These are phyloP conservation scores for Cutaneotrichosporon curvatum DNA, from an alignment of 1,284 basidiomycete species.

Conservation along the genomic window DNA sequence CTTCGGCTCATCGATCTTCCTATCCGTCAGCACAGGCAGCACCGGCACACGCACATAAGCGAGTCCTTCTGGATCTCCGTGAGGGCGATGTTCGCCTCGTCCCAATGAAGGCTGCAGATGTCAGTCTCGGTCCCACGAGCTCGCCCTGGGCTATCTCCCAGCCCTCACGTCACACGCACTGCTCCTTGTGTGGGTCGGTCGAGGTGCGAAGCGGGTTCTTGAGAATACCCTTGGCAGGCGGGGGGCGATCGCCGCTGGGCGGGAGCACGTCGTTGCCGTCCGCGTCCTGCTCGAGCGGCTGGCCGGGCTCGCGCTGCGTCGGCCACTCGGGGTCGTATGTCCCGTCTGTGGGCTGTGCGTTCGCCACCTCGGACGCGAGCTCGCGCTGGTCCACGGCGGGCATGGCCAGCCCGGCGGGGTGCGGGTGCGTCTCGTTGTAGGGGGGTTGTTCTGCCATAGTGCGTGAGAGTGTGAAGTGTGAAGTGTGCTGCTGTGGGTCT, in stretches of 20 bases:
- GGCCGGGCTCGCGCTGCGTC: slow-evolving; percentile 2
- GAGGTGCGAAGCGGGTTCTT: slow-evolving; percentile 36
- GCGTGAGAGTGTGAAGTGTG: not conserved
- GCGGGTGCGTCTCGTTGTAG: slow-evolving; percentile 26
- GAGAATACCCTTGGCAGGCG: slow-evolving; percentile 39
- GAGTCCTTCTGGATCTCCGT: slow-evolving; percentile 89
- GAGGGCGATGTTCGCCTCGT: slow-evolving; percentile 80
- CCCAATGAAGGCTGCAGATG: slow-evolving; percentile 65
- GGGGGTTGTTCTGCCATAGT: slow-evolving; percentile 2
- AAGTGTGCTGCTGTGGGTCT: not conserved
- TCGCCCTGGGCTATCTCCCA: too few relatives aligned
- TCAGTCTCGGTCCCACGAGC: not conserved
- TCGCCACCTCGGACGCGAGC: not conserved
- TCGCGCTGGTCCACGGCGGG: slow-evolving; percentile 12
- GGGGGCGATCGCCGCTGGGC: slow-evolving; percentile 26
- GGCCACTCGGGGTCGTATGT: slow-evolving; percentile 1
- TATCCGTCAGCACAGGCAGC: slow-evolving; percentile 7
- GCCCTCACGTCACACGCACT: slow-evolving; percentile 5
- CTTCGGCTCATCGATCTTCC: slow-evolving; percentile 90
- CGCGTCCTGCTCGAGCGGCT: not conserved
- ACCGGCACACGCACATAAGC: slow-evolving; percentile 55
- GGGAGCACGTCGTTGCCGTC: slow-evolving; percentile 4
- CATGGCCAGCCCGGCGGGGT: slow-evolving; percentile 37
- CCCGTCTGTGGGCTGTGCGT: slow-evolving; percentile 1
- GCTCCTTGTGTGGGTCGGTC: slow-evolving; percentile 7